Conservation (phyloP, 192 early-diverging fungal genomes). For the Linnemannia schmuckeri region DNA sequence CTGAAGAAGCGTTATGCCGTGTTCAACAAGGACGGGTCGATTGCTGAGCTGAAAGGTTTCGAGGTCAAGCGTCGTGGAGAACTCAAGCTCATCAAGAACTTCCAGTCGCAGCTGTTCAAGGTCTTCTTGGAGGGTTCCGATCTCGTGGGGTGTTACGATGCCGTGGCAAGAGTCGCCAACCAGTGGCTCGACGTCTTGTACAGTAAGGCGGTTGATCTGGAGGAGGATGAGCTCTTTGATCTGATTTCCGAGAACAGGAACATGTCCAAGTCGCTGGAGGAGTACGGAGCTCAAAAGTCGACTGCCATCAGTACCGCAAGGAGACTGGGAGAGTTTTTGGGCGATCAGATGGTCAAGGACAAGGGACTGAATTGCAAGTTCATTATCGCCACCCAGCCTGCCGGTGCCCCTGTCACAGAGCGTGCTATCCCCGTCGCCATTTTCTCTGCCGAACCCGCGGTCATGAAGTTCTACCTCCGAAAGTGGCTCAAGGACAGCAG, state of each 20-base stretch:
- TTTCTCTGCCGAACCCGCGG: constrained; percentile 85
- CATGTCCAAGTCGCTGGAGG: constrained; percentile 95
- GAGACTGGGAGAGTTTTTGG: constrained; percentile 95
- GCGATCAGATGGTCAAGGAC: constrained; percentile 98
- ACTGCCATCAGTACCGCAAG: constrained; percentile 96
- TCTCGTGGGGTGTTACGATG: constrained; percentile 88
- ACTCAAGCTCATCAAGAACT: constrained; percentile 98
- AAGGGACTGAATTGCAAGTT: constrained; percentile 97
- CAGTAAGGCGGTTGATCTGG: constrained; percentile 81
- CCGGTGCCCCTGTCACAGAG: constrained; percentile 88
- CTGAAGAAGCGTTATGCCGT: constrained; percentile 99
- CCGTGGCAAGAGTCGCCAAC: constrained; percentile 91
- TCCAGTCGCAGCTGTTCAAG: constrained; percentile 94
- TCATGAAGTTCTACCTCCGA: constrained; percentile 84
- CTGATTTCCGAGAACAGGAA: constrained; percentile 97
- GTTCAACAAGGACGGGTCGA: constrained; percentile 92
- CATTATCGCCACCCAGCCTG: constrained; percentile 89
- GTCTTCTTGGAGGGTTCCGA: constrained; percentile 91
- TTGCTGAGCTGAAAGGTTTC: constrained; percentile 98
- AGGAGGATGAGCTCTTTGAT: constrained; percentile 93
- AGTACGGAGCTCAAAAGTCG: constrained; percentile 95
- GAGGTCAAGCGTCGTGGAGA: constrained; percentile 99
- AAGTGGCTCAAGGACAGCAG: constrained; percentile 92
- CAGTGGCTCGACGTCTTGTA: constrained; percentile 97
- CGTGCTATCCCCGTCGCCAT: constrained; percentile 96